Evolutionary conservation across 768 basidiomycete species (phyloP), one percentile per base, ranked within the genome.

Genomic region (Boletus rufocinnamomeus): DNA sequence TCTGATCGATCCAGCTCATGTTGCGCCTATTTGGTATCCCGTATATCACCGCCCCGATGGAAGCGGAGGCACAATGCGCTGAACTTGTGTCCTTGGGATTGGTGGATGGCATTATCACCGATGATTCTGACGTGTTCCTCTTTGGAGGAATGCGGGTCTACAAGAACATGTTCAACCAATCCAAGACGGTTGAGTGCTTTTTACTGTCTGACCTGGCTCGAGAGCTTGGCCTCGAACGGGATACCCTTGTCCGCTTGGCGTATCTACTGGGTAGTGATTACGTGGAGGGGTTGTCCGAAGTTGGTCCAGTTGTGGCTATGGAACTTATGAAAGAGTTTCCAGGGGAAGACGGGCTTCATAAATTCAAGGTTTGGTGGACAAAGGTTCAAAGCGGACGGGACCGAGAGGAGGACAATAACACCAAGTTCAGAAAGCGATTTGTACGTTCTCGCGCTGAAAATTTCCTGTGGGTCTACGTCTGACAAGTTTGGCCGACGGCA

Each of bases 111-210:
- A 90, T 99, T 54, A 98, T 99, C 71, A 99, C 97, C 0, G 97
- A 99, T 72, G 97, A 99, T 73, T 97, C 94, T 6, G 97, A 99
- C 69, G 95, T 98, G 50, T 99, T 99, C 75, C 86, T 99, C 50
- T 99, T 99, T 65, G 97, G 97, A 34, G 96, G 93, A 25, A 75
- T 83, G 63, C 88, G 94, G n/a, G 93, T 98, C 21, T 97, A 91
- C 82, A 97, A 96, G 76, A 98, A 99, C 72, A 96, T 99, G 91
- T 99, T 99, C 79, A 98, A 98, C 71, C 96, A 98, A 74, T 91
- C 92, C 49, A 98, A 98, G 79, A 98, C 95, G 4, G 97, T 98
- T 54, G 97, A 99, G 74, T 95, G 94, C 69, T 99, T 97, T 79
- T 77, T 97, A 37, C 76, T 86, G 2, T 74, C 84, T 6, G 97